Conservation (phyloP, 1,139 yeast genomes). For the Yamadazyma siamensis region DNA sequence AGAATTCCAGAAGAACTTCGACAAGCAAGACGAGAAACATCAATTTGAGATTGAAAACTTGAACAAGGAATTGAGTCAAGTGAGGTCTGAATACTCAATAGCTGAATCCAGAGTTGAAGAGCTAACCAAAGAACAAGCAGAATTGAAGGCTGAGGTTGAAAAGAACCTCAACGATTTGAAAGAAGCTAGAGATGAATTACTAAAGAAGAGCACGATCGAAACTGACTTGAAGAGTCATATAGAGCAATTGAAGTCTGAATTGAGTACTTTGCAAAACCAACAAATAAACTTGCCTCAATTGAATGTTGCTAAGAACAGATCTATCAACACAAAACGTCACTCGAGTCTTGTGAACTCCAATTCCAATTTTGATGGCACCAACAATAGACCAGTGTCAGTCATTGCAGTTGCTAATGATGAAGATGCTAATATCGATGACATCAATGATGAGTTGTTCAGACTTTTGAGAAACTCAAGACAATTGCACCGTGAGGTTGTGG, state of each 20-base stretch:
- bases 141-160: constrained; percentile 60
- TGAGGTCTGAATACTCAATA: constrained; percentile 57
- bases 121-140: constrained; percentile 62
- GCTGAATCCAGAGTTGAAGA: constrained; percentile 64
- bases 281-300: constrained; percentile 18
- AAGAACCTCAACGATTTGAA: constrained; percentile 61
- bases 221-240: constrained; percentile 67
- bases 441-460: constrained; percentile 69
- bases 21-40: constrained; percentile 46
- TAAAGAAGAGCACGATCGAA: constrained; percentile 65
- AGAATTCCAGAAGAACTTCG: constrained; percentile 49
- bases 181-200: constrained; percentile 57
- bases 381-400: constrained; percentile 51
- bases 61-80: constrained; percentile 53
- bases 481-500: constrained; percentile 80
- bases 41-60: constrained; percentile 48
- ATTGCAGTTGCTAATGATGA: constrained; percentile 56
- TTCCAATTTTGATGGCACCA: constrained; percentile 23
- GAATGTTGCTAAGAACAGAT: constrained; percentile 28
- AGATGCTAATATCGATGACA: constrained; percentile 59
- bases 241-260: constrained; percentile 64
- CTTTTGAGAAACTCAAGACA: constrained; percentile 76
- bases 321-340: constrained; percentile 35
- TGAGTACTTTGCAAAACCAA: constrained; percentile 48
- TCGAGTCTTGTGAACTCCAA: constrained; percentile 34